Conservation (phyloP, 768 basidiomycete genomes). For the Cystofilobasidium macerans region DNA sequence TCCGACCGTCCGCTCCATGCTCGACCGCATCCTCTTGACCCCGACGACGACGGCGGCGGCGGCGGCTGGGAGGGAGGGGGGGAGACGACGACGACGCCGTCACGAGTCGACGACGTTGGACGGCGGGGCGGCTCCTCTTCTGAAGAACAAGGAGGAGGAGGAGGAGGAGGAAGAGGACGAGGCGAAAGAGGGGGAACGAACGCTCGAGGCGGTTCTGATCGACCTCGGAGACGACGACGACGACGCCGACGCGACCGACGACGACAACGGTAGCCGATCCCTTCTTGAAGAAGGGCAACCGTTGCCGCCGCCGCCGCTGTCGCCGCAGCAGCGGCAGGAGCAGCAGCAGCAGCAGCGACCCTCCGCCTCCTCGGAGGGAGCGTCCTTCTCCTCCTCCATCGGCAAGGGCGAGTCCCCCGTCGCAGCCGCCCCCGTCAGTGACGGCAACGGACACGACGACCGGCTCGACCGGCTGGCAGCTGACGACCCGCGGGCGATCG, state of each 20-base stretch:
- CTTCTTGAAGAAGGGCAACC: constrained; percentile 54
- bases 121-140: no score
- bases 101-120: not conserved
- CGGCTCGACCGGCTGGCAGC: not conserved
- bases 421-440: constrained; percentile 58
- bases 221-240: not conserved
- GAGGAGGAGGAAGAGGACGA: no score
- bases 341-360: no score
- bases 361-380: no score
- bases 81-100: not conserved
- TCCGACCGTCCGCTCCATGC: not conserved
- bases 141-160: no score
- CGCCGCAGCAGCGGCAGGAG: no score
- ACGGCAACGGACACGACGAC: constrained; percentile 7
- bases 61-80: not conserved
- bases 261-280: constrained; percentile 30
- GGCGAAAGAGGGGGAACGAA: not conserved
- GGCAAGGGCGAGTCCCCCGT: no score
- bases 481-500: not conserved
- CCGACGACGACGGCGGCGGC: not conserved
- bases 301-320: no score
- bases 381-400: no score
- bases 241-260: not conserved
- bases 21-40: not conserved
- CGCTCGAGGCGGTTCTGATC: constrained; percentile 8